Percentiles rank a stretch among this genome's conserved stretches.
Evolutionary conservation across 139 green algal genomes (phyloP).

Genomic region (Diplosphaera chodatii): DNA sequence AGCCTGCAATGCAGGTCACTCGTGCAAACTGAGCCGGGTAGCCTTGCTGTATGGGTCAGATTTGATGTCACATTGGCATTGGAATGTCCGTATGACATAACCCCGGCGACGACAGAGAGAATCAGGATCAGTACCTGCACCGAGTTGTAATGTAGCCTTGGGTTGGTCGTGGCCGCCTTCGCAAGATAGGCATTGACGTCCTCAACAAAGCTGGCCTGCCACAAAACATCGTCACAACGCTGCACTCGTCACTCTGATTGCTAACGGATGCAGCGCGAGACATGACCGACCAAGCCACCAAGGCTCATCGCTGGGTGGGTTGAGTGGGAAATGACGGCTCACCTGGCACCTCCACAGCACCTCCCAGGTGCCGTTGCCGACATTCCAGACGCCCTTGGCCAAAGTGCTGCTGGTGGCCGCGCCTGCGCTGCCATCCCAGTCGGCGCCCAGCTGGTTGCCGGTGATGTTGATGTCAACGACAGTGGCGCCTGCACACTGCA

Average conservation of each 20-base stretch:
- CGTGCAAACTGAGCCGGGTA: too few relatives aligned
- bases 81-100: too few relatives aligned
- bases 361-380: constrained; percentile 6
- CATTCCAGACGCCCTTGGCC: constrained; percentile 14
- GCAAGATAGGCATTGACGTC: constrained; percentile 14
- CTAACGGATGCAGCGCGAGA: too few relatives aligned
- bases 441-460: constrained; percentile 8
- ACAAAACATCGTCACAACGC: too few relatives aligned
- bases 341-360: constrained; percentile 13
- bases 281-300: too few relatives aligned
- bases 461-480: constrained; percentile 11
- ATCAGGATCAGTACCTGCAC: too few relatives aligned
- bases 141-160: neutral
- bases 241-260: too few relatives aligned
- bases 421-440: constrained; percentile 10
- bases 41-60: too few relatives aligned
- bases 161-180: neutral
- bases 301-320: too few relatives aligned
- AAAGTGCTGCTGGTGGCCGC: neutral
- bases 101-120: too few relatives aligned
- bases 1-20: neutral
- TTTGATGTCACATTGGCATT: too few relatives aligned
- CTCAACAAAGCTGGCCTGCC: neutral
- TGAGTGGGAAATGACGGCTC: too few relatives aligned
- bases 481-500: constrained; percentile 2